Base-by-base conservation (phyloP, 129 eudicot species). In the Deinandra increscens region DNA sequence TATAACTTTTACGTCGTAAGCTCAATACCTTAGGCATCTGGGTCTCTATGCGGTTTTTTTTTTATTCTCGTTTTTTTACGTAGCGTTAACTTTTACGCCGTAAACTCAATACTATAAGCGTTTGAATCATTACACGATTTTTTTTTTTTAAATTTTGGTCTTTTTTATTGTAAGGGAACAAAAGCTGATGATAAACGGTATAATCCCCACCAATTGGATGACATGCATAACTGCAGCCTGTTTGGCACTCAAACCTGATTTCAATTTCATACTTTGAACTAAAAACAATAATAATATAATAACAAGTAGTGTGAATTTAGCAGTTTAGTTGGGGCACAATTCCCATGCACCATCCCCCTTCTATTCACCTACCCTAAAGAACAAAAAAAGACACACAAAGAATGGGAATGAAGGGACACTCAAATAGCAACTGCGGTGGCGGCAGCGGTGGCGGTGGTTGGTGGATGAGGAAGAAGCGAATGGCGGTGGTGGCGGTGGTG, bases 261-360 rank as follows among this genome's bases (percentile, higher is more conserved):
- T 39, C 75, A 39, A 55, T 13, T 38, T 11, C 38, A 38, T 36
- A 34, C 56, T 44, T 43, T 6, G 0, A 54, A 49, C 17, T 10
- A 19, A 19, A 66, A 13, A 19, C 5, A 43, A 42, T 9, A 53
- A 53, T n/a, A n/a, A n/a, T n/a, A n/a, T 4, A 54, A 20, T 20
- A 4, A 12, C 0, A 51, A 71, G 37, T 33, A 42, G 31, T 10
- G 29, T 54, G 62, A 67, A 64, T 9, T 58, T 51, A 75, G 37
- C 9, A 9, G 19, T 66, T 66, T 75, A 66, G 80, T 79, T 45
- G 68, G 64, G 75, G 72, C 80, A 77, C 82, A 85, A 68, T 73
- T 81, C 77, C 85, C 85, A 79, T 85, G 91, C 78, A 80, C 62
- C 60, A 14, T 22, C 77, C 76, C 60, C 55, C 12, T 19, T 38